These are phyloP conservation scores for Carallia brachiata DNA, from an alignment of 345 rosid species.

Conservation along the genomic window DNA sequence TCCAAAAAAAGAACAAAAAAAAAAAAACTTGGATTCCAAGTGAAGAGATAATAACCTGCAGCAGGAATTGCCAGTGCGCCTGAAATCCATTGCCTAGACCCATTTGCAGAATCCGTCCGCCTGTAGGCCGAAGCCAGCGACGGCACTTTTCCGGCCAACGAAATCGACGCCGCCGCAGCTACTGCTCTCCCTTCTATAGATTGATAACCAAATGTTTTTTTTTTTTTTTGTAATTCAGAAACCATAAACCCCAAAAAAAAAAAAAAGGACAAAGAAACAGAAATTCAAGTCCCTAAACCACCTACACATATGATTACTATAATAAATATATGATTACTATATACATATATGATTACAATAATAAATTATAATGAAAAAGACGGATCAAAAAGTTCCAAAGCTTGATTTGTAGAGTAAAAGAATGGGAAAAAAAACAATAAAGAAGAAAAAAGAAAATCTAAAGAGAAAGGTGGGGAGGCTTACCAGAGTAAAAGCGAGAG, in stretches of 20 bases:
- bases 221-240: not conserved
- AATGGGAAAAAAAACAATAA: not conserved
- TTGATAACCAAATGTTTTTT: not conserved
- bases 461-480: not conserved
- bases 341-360: too few species aligned
- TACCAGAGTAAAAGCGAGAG: conserved; percentile 67
- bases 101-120: conserved; percentile 44
- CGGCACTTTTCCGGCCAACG: conserved; percentile 52
- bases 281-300: not conserved
- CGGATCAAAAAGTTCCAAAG: too few species aligned
- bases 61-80: conserved; percentile 79
- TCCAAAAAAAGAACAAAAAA: too few species aligned
- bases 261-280: not conserved
- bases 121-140: conserved; percentile 47
- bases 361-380: not conserved
- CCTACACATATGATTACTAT: too few species aligned
- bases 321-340: too few species aligned
- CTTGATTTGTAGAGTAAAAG: not conserved
- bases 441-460: not conserved
- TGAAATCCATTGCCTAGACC: conserved; percentile 66
- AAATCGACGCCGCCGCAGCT: conserved; percentile 67
- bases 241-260: too few species aligned
- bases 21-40: not conserved
- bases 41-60: conserved; percentile 54
- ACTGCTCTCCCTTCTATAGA: conserved; percentile 63